Conservation (phyloP, 75 land plant genomes). For the Azolla pinnata region DNA sequence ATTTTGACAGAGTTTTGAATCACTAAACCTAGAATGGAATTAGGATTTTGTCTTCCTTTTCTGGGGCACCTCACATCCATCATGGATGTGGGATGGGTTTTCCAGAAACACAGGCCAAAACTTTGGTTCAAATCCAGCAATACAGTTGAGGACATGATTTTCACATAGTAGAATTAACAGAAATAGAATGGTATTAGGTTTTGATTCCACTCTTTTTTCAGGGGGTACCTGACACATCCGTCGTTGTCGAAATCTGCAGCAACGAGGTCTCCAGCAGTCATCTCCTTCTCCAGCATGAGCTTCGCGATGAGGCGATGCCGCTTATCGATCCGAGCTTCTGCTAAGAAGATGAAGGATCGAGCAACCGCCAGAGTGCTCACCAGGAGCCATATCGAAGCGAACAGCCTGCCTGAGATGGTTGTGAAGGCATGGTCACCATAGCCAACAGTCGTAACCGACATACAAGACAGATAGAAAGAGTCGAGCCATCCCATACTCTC, state of each 20-base stretch:
- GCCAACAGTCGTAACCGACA: constrained; percentile 86
- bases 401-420: constrained; percentile 49
- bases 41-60: no score
- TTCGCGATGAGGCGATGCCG: constrained; percentile 53
- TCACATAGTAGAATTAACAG: no score
- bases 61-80: no score
- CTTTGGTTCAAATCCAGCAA: no score
- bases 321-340: constrained; percentile 68
- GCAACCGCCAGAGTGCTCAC: constrained; percentile 72
- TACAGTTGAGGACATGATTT: no score
- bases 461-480: constrained; percentile 55
- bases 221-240: constrained; percentile 67
- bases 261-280: constrained; percentile 55
- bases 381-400: constrained; percentile 73
- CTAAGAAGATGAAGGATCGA: constrained; percentile 55
- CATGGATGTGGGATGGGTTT: no score
- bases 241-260: constrained; percentile 54
- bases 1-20: no score
- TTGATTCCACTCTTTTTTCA: no score
- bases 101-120: no score
- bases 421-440: constrained; percentile 71
- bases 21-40: no score
- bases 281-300: constrained; percentile 32
- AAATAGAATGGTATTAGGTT: no score
- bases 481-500: constrained; percentile 55